These are phyloP conservation scores for Cornus controversa DNA, from an alignment of 148 eudicot genomes.

Conservation along the genomic window DNA sequence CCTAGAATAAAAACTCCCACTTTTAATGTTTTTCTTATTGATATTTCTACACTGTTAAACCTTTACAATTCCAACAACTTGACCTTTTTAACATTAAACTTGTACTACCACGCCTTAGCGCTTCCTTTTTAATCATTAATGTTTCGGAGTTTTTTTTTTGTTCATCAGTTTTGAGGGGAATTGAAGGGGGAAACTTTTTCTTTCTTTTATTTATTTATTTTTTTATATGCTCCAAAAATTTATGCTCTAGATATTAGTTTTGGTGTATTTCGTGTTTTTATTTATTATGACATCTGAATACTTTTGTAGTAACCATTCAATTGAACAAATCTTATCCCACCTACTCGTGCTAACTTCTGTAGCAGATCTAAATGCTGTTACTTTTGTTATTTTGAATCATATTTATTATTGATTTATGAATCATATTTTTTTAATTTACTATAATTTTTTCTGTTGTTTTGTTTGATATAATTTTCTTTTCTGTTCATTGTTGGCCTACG, in stretches of 20 bases:
- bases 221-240: not conserved
- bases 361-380: not conserved
- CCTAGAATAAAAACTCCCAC: too few species aligned
- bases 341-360: not conserved
- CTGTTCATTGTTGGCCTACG: not conserved
- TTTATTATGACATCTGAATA: not conserved
- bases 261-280: not conserved
- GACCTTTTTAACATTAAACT: too few species aligned
- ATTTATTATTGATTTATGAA: not conserved
- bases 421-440: not conserved
- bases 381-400: not conserved
- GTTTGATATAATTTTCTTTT: constrained; percentile 3
- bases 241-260: not conserved
- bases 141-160: too few species aligned
- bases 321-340: not conserved
- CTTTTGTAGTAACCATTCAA: not conserved
- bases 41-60: too few species aligned
- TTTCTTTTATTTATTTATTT: too few species aligned
- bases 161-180: too few species aligned
- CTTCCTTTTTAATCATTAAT: too few species aligned
- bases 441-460: not conserved
- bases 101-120: too few species aligned
- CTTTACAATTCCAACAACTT: too few species aligned
- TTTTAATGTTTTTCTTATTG: too few species aligned
- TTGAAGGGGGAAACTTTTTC: too few species aligned